These are phyloP conservation scores for Penicillium nucicola DNA, from an alignment of 495 filamentous ascomycete genomes.

Conservation along the genomic window DNA sequence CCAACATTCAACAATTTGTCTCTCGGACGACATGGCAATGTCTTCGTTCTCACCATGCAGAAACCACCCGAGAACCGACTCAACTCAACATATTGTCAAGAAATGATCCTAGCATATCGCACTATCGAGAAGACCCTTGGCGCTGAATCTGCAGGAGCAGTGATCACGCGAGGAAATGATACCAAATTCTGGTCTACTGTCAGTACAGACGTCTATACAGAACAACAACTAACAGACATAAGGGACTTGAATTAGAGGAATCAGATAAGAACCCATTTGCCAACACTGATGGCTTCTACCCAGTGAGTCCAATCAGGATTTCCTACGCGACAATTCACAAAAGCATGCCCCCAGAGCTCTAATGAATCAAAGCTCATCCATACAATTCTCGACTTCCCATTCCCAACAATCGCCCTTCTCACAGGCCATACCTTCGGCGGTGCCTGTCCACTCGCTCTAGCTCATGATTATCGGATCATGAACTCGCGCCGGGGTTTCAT, in stretches of 20 bases:
- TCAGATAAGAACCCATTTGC: conserved; percentile 44
- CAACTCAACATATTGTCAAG: conserved; percentile 43
- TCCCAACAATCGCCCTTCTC: conserved; percentile 47
- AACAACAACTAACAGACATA: neutral
- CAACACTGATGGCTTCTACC: conserved; percentile 50
- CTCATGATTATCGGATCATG: conserved; percentile 52
- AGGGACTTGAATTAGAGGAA: conserved; percentile 49
- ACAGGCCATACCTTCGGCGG: conserved; percentile 53
- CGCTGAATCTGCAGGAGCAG: conserved; percentile 39
- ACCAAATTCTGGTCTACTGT: conserved; percentile 52
- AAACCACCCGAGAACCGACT: conserved; percentile 49
- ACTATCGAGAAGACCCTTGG: conserved; percentile 39
- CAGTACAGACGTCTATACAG: neutral
- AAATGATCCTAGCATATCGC: conserved; percentile 45
- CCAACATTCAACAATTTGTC: conserved; percentile 26
- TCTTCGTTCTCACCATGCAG: conserved; percentile 50
- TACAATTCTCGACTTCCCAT: conserved; percentile 51
- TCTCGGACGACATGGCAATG: conserved; percentile 29
- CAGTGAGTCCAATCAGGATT: conserved; percentile 13
- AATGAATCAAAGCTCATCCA: conserved; percentile 31
- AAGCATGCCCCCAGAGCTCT: neutral
- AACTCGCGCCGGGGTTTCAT: conserved; percentile 47
- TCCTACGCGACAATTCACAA: neutral
- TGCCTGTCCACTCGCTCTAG: conserved; percentile 44
- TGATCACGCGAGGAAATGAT: conserved; percentile 46